These are phyloP conservation scores for Quercus phellos DNA, from an alignment of 331 rosid species.

Conservation along the genomic window DNA sequence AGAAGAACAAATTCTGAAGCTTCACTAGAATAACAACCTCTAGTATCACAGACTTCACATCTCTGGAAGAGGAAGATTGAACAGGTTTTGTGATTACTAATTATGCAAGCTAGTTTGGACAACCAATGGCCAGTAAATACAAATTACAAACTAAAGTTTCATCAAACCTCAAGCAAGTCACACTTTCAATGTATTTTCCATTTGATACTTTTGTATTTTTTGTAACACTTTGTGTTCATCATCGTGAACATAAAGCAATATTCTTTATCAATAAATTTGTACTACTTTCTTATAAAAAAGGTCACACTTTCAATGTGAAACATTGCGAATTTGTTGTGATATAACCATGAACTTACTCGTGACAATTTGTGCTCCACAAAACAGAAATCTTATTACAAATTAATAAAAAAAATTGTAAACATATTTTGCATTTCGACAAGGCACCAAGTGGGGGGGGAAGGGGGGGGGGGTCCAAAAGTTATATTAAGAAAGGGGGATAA, in stretches of 20 bases:
- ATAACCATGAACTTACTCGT: neutral
- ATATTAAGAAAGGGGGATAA: neutral
- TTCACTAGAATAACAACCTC: constrained; percentile 49
- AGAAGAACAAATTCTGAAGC: constrained; percentile 35
- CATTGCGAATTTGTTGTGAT: neutral
- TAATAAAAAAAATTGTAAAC: neutral
- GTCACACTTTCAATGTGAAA: neutral
- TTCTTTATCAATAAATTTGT: no score
- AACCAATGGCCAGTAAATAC: constrained; percentile 5
- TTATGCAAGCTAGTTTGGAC: neutral
- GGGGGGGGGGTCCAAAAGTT: neutral
- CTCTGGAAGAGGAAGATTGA: constrained; percentile 43
- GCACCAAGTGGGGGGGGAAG: no score
- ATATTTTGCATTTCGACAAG: neutral
- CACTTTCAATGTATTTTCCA: neutral
- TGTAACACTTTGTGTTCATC: no score
- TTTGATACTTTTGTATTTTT: no score
- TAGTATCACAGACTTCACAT: constrained; percentile 45
- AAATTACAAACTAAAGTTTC: neutral
- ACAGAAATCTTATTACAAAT: neutral
- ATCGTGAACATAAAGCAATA: no score
- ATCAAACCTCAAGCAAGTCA: neutral
- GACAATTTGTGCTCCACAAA: neutral
- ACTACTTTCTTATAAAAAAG: no score
- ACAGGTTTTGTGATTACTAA: constrained; percentile 15